Evolutionary conservation across 768 basidiomycete genomes (phyloP), one percentile per base, ranked within the genome.

Genomic region (Phaeotremella skinneri): DNA sequence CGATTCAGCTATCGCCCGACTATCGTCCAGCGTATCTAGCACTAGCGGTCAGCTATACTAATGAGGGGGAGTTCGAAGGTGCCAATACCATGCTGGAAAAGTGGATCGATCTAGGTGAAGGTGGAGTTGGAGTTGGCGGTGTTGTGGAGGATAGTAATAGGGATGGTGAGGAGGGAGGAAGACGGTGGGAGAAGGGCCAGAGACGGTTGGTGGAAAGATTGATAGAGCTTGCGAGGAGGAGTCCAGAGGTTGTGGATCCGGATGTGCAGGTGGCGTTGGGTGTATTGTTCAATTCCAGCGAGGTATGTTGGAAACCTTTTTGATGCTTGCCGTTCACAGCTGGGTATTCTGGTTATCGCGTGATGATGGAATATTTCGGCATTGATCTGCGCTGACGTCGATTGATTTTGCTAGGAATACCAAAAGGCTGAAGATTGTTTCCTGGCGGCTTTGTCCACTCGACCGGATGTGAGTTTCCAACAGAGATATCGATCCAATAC

Each of bases 251-350:
- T 52, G 82, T 98, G 23, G 96, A 99, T 75, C 87, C 94, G 7
- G 94, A 99, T 75, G 85, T 93, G 27, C 96, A 99, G 79, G 85
- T 98, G 49, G 96, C 91, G 3, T 81, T 99, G 50, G 94, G 91
- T 3, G 88, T 98, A 37, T 73, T 98, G 69, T 82, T 99, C 75
- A 98, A 96, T 76, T 85, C 89, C 7, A 90, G 86, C 58, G 94
- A 96, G 81, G 91, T 90, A 61, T 25, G 80, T 67, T 3, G 41
- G 4, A 34, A 4, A 39, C 29, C 30, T 56, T 54, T 67, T 20
- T 16, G 14, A 21, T 23, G 25, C 14, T n/a, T 27, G 16, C 13
- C 14, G 34, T 21, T 16, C 34, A 23, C 23, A 23, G 30, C 11
- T 57, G 17, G 31, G 21, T 20, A 17, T 51, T 27, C 16, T 6